phyloP scores from a whole-genome alignment of 2,329 filamentous ascomycete genomes.

The Hypoxylon sp. region DNA sequence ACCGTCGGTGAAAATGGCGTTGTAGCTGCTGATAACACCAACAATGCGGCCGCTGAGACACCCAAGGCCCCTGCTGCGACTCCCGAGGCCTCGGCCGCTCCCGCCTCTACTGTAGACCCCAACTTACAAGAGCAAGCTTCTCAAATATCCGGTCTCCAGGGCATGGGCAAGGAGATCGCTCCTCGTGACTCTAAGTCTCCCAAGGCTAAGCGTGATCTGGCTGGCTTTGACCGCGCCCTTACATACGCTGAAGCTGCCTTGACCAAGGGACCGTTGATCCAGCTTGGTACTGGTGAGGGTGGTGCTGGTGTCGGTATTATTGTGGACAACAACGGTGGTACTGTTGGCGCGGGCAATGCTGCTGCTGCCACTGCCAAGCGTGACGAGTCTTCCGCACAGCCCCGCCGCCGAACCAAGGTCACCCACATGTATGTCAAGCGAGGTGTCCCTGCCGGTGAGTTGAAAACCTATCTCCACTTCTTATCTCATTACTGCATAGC shows the following conservation, averaged over 20 bases:
- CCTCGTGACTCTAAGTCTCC: constrained; percentile 54
- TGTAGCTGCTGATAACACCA: constrained; percentile 29
- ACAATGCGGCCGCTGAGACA: constrained; percentile 30
- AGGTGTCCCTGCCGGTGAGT: constrained; percentile 60
- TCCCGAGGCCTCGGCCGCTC: constrained; percentile 22
- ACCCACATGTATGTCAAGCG: constrained; percentile 63
- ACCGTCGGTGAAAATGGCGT: constrained; percentile 14
- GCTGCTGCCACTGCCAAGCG: constrained; percentile 43
- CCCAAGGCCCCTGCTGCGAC: constrained; percentile 25
- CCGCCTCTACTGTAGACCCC: constrained; percentile 49
- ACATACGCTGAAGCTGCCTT: constrained; percentile 57
- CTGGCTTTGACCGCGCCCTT: constrained; percentile 58
- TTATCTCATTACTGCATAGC: constrained; percentile 1
- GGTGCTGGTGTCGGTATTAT: constrained; percentile 59
- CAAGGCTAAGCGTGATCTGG: constrained; percentile 55
- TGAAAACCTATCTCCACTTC: not conserved
- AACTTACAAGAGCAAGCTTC: constrained; percentile 56
- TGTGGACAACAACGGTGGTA: constrained; percentile 54
- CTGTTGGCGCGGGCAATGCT: constrained; percentile 38
- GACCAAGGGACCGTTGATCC: constrained; percentile 56
- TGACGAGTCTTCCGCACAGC: constrained; percentile 47
- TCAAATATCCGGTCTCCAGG: constrained; percentile 60
- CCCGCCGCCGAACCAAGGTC: constrained; percentile 58
- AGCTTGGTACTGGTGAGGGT: constrained; percentile 57
- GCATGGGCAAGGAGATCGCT: constrained; percentile 64